Base-by-base conservation (phyloP, 2,329 filamentous ascomycete genomes). In the Ascomycota sp. region DNA sequence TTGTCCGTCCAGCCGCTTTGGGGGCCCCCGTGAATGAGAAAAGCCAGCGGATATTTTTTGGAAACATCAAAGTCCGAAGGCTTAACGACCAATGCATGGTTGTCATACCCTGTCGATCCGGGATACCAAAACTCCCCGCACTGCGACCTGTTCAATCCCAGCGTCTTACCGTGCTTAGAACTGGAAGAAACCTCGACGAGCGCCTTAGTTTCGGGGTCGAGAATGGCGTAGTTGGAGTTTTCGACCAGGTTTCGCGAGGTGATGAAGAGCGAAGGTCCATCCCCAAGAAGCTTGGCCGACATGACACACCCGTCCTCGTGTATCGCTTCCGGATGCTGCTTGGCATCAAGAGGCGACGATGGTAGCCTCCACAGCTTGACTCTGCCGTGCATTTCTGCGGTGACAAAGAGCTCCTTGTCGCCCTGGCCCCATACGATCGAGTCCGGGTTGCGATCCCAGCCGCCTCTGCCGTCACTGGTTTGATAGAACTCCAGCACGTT, bases 11-110 rank as follows among this genome's bases (percentile, higher is more conserved):
- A 86, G 0, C 78, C 69, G 16, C 73, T 69, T 50, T 89, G 79
- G 0, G 81, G 81, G 0, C 82, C 82, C 35, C 82, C 82, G 46
- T 92, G 82, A 40, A 91, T 78, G 30, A 84, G 57, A 47, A 83
- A 75, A 2, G 76, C 70, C 5, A 92, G 60, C 0, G 82, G 82
- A 45, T 86, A 91, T 41, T 69, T 82, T 52, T 81, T 76, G 12
- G 53, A 59, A 7, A 64, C 53, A 45, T 79, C 65, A 47, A 86
- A 91, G 43, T 65, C 41, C 0, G 70, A 72, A 0, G 72, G 77
- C 37, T 66, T 70, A 43, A 81, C 57, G 29, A 58, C 67, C 47
- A 76, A 68, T 0, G 76, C 73, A 43, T 82, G 77, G n/a, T 80
- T 66, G 27, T 68, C 55, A 39, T 76, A 74, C 29, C 59, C 59